These are phyloP conservation scores for Ophiocytium majus DNA, from an alignment of 352 stramenopile genomes.

Conservation along the genomic window DNA sequence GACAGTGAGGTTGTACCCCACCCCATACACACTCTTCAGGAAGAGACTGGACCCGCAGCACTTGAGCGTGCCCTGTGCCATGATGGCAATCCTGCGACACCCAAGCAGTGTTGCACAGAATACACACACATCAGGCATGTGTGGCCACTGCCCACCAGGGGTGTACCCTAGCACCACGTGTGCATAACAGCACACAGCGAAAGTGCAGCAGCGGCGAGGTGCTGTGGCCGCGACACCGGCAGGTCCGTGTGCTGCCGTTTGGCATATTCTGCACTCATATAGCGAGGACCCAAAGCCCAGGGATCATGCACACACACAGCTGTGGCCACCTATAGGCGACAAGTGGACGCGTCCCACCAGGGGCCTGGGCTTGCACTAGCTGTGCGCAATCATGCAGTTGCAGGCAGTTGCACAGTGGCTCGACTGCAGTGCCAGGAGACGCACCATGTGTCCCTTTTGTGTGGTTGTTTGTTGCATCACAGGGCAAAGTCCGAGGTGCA, in stretches of 20 bases:
- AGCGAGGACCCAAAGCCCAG: too few relatives aligned
- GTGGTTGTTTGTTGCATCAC: too few relatives aligned
- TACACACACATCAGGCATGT: neutral
- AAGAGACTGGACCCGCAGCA: slow-evolving; percentile 60
- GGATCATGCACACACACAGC: too few relatives aligned
- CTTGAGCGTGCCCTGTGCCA: slow-evolving; percentile 52
- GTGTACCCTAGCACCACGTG: neutral
- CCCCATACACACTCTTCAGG: slow-evolving; percentile 62
- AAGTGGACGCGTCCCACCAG: neutral
- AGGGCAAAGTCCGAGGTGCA: too few relatives aligned
- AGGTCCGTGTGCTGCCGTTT: neutral
- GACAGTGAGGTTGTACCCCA: slow-evolving; percentile 58
- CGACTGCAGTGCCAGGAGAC: too few relatives aligned
- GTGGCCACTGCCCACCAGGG: neutral
- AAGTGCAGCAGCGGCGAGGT: neutral
- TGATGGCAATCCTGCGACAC: slow-evolving; percentile 52
- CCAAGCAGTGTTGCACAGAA: neutral
- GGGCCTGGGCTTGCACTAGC: neutral
- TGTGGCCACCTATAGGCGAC: neutral
- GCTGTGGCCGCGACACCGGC: neutral
- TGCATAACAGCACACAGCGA: neutral
- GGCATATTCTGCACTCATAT: neutral
- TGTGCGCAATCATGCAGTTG: too few relatives aligned
- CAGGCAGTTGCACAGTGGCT: too few relatives aligned
- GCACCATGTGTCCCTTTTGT: too few relatives aligned